Evolutionary conservation across 2,329 filamentous ascomycete genomes (phyloP), one percentile per base, ranked within the genome.

Genomic region (Xylariaceae sp.): DNA sequence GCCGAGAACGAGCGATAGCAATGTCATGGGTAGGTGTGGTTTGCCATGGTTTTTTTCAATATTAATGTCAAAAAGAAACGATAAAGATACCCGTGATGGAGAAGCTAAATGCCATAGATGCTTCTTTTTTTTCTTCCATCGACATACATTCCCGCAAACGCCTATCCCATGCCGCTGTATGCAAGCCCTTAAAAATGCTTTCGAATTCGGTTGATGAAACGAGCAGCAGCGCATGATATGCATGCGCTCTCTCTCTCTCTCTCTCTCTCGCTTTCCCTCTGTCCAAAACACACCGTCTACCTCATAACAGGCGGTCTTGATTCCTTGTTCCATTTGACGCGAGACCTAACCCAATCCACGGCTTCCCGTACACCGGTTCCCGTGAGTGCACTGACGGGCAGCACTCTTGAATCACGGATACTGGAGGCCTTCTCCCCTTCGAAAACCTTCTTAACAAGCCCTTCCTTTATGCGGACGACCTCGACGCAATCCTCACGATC

Each of bases 281-380:
- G 23, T 5, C 23, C 23, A 30, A 30, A 30, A 30, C 23, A 30
- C 10, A 23, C 18, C 10, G 4, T 51, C 62, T 61, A 97, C 76
- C 92, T 83, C 92, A 97, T 96, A 55, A 96, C 87, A 1, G 94
- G 94, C 63, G 93, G 92, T 62, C 94, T 82, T 3, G 86, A 88
- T 74, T 97, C 93, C 76, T 94, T 96, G 73, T 97, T 97, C 91
- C 94, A 97, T 74, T 90, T 92, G 34, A 97, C 91, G 62, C 94
- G 81, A 66, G 87, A 93, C 71, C 90, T 86, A 60, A 99, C 80
- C 94, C 94, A 99, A 71, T 97, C 94, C n/a, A 99, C 89, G 0
- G 94, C 93, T 77, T 97, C 94, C 70, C 85, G 86, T 2, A 99
- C 94, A 2, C 94, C 94, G 0, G 88, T 88, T 3, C 86, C 90